Base-by-base conservation (phyloP, 2,329 filamentous ascomycete genomes). In the Ascochyta koolunga region DNA sequence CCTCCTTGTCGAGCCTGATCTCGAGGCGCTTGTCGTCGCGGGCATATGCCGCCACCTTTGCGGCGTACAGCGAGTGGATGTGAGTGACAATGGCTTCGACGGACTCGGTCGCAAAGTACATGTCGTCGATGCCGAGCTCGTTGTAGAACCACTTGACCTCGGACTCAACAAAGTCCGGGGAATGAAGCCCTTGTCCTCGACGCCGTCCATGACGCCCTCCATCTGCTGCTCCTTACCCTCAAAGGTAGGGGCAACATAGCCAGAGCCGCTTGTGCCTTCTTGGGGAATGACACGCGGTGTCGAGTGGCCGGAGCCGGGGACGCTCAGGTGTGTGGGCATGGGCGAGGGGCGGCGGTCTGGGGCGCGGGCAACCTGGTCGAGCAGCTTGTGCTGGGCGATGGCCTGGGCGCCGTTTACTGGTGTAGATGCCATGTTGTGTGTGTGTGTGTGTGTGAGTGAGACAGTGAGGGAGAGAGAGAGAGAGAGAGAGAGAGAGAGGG, bases 71-170 rank as follows among this genome's bases (percentile, higher is more conserved):
- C 10, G 93, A 97, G 57, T 93, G 93, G 72, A 99, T 93, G 74
- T 97, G 92, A 75, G 89, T 96, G 65, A 92, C 89, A 71, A 99
- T 96, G 54, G 91, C 91, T 50, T 90, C 87, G 16, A 89, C 89
- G 4, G 84, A 86, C 80, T 97, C 93, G 62, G 93, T 92, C 73
- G 93, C 87, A 80, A 98, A 98, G 82, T 97, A 98, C 78, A 96
- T 93, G 82, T 97, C 95, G 71, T 99, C 95, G 68, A 99, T 99
- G 66, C 95, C 95, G 21, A 99, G 86, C 76, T 96, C 89, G 74
- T 95, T 90, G 81, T 99, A 99, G 82, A 99, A 99, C 93, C 95
- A 99, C 56, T 86, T 83, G 45, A 93, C 90, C 78, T 99, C 93
- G 22, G 87, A 83, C 59, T 96, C 89, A 59, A 97, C 84, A 62